Evolutionary conservation across 495 filamentous ascomycete species (phyloP).

Genomic region (Hypoxylon intermedium): DNA sequence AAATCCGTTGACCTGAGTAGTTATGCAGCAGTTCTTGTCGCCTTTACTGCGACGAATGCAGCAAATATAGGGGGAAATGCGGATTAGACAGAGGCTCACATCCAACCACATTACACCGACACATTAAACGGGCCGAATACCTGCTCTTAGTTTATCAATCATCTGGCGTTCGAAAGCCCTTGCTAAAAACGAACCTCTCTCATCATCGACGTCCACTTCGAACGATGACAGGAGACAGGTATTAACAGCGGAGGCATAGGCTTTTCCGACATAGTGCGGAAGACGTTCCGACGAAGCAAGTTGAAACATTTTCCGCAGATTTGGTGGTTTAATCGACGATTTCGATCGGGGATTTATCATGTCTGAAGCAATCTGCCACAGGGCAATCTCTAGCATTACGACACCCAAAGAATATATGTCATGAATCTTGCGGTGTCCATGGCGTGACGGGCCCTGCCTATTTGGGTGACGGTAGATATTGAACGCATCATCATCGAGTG

Average conservation of each 20-base stretch:
- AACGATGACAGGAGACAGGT: neutral
- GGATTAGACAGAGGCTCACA: neutral
- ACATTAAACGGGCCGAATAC: neutral
- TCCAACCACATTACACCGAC: neutral
- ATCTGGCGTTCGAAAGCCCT: neutral
- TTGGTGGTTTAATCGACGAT: neutral
- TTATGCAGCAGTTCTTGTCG: neutral
- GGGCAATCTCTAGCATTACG: neutral
- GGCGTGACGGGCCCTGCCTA: neutral
- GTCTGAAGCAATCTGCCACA: neutral
- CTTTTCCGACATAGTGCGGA: neutral
- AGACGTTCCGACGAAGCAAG: neutral
- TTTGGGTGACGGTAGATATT: neutral
- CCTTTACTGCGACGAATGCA: neutral
- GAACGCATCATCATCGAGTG: neutral
- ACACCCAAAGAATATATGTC: neutral
- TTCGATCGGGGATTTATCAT: neutral
- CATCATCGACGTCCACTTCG: neutral
- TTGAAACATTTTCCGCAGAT: neutral
- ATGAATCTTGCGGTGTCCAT: neutral
- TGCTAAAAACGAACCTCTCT: neutral
- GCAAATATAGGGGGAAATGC: neutral
- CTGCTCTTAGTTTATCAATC: neutral
- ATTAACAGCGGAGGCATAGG: neutral
- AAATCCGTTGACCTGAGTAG: neutral